phyloP scores from a whole-genome alignment of 2,329 filamentous ascomycete species.

The Monosporascus sp. region DNA sequence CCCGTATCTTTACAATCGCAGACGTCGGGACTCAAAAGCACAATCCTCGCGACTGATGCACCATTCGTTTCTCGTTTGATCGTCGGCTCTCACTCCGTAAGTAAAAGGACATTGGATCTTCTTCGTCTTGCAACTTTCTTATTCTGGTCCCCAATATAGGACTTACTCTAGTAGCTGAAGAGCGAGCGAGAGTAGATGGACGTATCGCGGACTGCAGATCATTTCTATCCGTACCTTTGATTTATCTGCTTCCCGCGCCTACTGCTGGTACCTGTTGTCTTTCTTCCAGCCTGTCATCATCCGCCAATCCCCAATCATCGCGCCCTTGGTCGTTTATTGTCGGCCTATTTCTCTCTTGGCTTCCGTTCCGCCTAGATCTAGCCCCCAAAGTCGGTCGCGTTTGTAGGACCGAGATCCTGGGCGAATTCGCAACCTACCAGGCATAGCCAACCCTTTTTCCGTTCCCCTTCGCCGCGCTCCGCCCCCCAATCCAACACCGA shows the following conservation, averaged over 20 bases:
- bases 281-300: not conserved
- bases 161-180: too few species aligned
- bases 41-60: too few species aligned
- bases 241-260: not conserved
- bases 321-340: not conserved
- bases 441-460: not conserved
- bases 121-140: too few species aligned
- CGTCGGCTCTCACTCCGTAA: too few species aligned
- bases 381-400: slow-evolving; percentile 12
- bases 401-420: slow-evolving; percentile 12
- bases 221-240: not conserved
- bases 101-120: too few species aligned
- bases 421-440: not conserved
- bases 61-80: too few species aligned
- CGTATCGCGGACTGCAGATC: not conserved
- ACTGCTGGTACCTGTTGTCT: not conserved
- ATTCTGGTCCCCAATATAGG: too few species aligned
- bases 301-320: not conserved
- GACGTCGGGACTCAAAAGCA: too few species aligned
- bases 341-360: not conserved
- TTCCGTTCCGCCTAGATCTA: slow-evolving; percentile 3
- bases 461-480: not conserved
- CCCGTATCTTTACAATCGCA: too few species aligned
- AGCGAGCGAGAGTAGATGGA: not conserved
- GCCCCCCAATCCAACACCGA: not conserved